These are phyloP conservation scores for Apiospora hydei DNA, from an alignment of 2,329 filamentous ascomycete species.

Conservation along the genomic window DNA sequence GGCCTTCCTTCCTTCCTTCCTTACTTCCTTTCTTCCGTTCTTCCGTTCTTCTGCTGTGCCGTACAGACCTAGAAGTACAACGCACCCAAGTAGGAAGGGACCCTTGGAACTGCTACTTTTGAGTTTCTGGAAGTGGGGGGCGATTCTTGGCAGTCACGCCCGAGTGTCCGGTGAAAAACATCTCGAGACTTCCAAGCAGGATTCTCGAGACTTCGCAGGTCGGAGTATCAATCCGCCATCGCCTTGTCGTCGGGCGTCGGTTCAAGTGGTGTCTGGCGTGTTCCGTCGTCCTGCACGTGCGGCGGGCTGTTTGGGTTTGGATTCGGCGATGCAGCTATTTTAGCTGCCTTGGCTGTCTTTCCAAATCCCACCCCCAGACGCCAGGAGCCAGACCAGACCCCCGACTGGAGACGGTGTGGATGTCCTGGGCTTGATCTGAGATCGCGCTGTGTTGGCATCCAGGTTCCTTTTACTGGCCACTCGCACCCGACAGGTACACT, in stretches of 20 bases:
- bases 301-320: neutral
- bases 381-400: too few species aligned
- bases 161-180: neutral
- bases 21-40: neutral
- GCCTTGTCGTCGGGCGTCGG: neutral
- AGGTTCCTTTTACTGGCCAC: neutral
- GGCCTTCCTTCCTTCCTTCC: neutral
- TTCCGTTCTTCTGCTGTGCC: too few species aligned
- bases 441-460: neutral
- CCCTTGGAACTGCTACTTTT: too few species aligned
- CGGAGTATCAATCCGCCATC: neutral
- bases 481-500: neutral
- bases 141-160: neutral
- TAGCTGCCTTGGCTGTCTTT: slow-evolving; percentile 9
- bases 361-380: neutral
- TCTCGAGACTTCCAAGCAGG: neutral
- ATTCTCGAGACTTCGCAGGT: neutral
- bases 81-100: too few species aligned
- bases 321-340: slow-evolving; percentile 4
- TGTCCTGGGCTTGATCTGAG: neutral
- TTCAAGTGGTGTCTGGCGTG: neutral
- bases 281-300: neutral
- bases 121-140: neutral
- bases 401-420: neutral
- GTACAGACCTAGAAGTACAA: too few species aligned